Percentiles rank a stretch among this genome's conserved stretches.
Conservation (phyloP, 768 basidiomycete genomes). For the Trametes maxima region DNA sequence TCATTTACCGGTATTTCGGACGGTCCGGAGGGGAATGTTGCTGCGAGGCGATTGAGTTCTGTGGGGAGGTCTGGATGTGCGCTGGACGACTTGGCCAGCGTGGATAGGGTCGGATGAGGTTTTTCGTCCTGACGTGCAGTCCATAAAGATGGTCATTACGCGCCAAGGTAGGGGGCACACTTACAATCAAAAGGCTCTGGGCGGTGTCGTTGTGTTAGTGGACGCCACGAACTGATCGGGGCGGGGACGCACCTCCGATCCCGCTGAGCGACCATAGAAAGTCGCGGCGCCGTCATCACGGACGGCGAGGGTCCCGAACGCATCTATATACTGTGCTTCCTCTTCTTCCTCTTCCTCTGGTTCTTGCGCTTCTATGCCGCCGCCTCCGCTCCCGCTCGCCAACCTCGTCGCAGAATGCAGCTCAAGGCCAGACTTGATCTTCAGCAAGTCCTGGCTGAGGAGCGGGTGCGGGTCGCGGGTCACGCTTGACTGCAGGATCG, state of each 20-base stretch:
- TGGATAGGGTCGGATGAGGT: slow-evolving; percentile 1
- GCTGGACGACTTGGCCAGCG: neutral
- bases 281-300: slow-evolving; percentile 65
- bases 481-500: slow-evolving; percentile 57
- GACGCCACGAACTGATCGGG: neutral
- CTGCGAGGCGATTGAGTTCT: slow-evolving; percentile 31
- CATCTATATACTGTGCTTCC: slow-evolving; percentile 27
- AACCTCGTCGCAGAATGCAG: slow-evolving; percentile 36
- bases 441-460: slow-evolving; percentile 51
- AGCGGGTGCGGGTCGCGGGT: slow-evolving; percentile 62
- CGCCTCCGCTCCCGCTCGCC: neutral
- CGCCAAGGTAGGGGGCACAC: neutral
- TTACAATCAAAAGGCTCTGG: slow-evolving; percentile 30
- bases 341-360: slow-evolving; percentile 35
- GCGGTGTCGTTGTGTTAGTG: neutral
- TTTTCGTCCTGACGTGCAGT: slow-evolving; percentile 20
- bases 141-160: neutral
- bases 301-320: slow-evolving; percentile 68
- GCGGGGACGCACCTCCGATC: slow-evolving; percentile 60
- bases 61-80: slow-evolving; percentile 17
- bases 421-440: slow-evolving; percentile 59
- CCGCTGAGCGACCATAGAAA: slow-evolving; percentile 76
- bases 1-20: slow-evolving; percentile 39
- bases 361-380: slow-evolving; percentile 20
- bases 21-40: slow-evolving; percentile 53